A percentile compares a stretch with the other conserved stretches of the same genome.
Evolutionary conservation across 371 early-diverging fungal species (phyloP).

Genomic region (Haplosporangium sp.): DNA sequence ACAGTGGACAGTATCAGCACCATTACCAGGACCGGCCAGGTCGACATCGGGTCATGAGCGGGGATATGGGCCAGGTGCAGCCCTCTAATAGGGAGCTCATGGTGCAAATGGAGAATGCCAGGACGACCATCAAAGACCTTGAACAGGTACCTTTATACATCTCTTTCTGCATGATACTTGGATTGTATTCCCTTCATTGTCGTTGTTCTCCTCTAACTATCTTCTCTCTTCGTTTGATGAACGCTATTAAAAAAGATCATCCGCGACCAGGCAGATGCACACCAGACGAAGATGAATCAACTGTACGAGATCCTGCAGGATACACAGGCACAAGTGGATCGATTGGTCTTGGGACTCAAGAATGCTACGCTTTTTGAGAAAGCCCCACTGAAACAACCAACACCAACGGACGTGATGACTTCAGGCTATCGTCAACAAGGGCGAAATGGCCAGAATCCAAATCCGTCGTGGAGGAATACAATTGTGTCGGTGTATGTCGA

Average conservation of each 20-base stretch:
- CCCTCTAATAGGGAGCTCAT: constrained; percentile 36
- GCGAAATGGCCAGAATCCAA: background rate
- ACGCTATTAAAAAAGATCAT: constrained; percentile 21
- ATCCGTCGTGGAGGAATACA: constrained; percentile 36
- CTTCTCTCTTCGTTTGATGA: background rate
- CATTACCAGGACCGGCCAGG: constrained; percentile 1
- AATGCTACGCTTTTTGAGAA: constrained; percentile 32
- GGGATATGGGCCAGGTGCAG: constrained; percentile 39
- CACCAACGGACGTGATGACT: background rate
- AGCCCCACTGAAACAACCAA: constrained; percentile 17
- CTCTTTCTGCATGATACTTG: too few species aligned
- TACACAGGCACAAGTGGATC: constrained; percentile 36
- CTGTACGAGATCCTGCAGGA: constrained; percentile 42
- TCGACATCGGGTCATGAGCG: constrained; percentile 32
- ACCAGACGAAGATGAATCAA: constrained; percentile 42
- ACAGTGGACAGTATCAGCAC: background rate
- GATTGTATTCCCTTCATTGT: background rate
- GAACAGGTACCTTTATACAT: constrained; percentile 29
- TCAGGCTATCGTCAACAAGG: too few species aligned
- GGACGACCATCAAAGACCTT: constrained; percentile 50
- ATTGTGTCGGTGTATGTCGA: constrained; percentile 49
- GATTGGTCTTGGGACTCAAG: constrained; percentile 31
- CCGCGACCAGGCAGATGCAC: constrained; percentile 42
- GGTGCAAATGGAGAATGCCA: constrained; percentile 54
- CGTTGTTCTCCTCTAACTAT: background rate